phyloP scores from a whole-genome alignment of 352 stramenopile genomes.

The Globisporangium polare region DNA sequence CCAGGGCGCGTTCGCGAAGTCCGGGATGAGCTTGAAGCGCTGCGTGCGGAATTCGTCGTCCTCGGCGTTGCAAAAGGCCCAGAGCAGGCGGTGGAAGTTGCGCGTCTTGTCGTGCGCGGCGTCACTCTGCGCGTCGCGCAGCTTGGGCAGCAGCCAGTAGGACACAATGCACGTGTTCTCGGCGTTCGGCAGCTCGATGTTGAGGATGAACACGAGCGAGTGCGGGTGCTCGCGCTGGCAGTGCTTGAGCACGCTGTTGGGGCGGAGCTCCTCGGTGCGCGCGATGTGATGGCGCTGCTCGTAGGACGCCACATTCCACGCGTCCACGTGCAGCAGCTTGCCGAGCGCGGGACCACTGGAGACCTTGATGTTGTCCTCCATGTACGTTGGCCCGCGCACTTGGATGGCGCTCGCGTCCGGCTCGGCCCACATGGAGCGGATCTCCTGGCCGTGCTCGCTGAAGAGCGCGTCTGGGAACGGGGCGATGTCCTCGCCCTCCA shows the following conservation, averaged over 20 bases:
- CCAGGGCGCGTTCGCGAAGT: constrained; percentile 79
- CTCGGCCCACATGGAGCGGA: constrained; percentile 60
- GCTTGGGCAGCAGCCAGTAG: constrained; percentile 63
- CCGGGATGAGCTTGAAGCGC: constrained; percentile 90
- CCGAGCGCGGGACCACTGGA: constrained; percentile 37
- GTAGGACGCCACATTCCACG: constrained; percentile 43
- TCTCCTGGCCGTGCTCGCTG: constrained; percentile 24
- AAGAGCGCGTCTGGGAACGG: constrained; percentile 33
- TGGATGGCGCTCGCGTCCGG: constrained; percentile 42
- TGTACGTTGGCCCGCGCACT: constrained; percentile 55
- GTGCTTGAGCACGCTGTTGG: constrained; percentile 47
- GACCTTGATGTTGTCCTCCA: constrained; percentile 55
- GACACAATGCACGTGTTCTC: constrained; percentile 69
- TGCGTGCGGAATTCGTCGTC: constrained; percentile 53
- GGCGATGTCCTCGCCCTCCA: constrained; percentile 17
- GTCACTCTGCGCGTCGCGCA: constrained; percentile 13
- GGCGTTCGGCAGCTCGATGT: constrained; percentile 74
- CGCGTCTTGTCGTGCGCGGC: constrained; percentile 13
- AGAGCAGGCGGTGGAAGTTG: constrained; percentile 61
- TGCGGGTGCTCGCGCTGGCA: constrained; percentile 40
- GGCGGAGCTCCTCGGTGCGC: constrained; percentile 34
- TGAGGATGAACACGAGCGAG: constrained; percentile 83
- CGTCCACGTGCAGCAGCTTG: constrained; percentile 59
- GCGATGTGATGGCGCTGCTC: constrained; percentile 55
- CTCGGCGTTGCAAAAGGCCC: constrained; percentile 43